phyloP scores from a whole-genome alignment of 805 yeast species.

The Hanseniaspora pseudoguilliermondii region DNA sequence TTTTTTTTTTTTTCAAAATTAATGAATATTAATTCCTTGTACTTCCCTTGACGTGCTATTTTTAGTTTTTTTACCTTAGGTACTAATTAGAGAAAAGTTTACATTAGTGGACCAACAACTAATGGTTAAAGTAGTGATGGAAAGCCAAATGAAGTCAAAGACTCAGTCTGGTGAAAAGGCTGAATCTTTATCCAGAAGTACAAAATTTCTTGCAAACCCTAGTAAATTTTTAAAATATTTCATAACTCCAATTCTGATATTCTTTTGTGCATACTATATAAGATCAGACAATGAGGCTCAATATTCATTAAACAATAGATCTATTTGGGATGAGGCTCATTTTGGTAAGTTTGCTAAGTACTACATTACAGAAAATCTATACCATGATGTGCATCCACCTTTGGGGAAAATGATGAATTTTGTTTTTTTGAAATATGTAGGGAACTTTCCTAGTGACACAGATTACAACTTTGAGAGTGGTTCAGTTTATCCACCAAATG shows the following conservation, averaged over 20 bases:
- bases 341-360: conserved; percentile 94
- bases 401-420: conserved; percentile 73
- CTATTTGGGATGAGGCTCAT: conserved; percentile 97
- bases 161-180: neutral
- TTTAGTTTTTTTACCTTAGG: too few species aligned
- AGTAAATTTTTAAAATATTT: conserved; percentile 16
- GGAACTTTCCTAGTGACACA: conserved; percentile 31
- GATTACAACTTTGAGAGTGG: conserved; percentile 83
- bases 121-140: neutral
- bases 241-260: conserved; percentile 52
- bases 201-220: neutral
- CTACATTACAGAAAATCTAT: conserved; percentile 76
- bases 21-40: too few species aligned
- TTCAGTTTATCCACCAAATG: conserved; percentile 55
- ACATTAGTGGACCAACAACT: neutral
- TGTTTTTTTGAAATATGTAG: conserved; percentile 7
- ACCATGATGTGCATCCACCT: conserved; percentile 97
- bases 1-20: too few species aligned
- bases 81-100: neutral
- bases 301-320: conserved; percentile 48
- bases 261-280: conserved; percentile 54
- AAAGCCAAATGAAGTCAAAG: neutral
- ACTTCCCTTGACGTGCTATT: too few species aligned
- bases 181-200: neutral
- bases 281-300: conserved; percentile 53